Evolutionary conservation across 2,329 filamentous ascomycete genomes (phyloP), one percentile per base, ranked within the genome.

Genomic region (Metarhizium rileyi): DNA sequence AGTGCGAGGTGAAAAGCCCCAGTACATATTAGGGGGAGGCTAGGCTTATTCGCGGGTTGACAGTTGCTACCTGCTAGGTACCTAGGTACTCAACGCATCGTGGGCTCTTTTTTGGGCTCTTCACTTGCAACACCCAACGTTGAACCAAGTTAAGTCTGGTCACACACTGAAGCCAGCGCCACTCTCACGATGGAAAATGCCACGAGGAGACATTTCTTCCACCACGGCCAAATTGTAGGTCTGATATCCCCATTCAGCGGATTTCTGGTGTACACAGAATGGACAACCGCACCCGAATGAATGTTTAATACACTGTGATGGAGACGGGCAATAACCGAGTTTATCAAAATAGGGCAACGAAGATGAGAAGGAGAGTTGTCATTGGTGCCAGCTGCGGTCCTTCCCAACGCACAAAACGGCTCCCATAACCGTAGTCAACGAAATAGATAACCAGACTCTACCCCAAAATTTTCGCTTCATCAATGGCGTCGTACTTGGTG

Each of bases 381-480:
- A 83, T 56, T 80, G 71, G 68, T 84, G 81, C 58, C 80, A 84
- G 60, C 68, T 84, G 30, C 73, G 76, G 6, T 63, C 67, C 1
- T 81, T 83, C 54, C 63, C 70, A 1, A 76, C 69, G 0, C 74
- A 80, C 53, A 51, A 61, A 0, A 51, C 61, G 1, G 71, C 70
- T 7, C 78, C 80, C 1, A 74, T 89, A 25, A 78, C 77, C 0
- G 74, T 90, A 1, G 67, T 82, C 47, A 91, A 91, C 60, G 68
- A 73, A 0, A 66, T 78, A 2, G 82, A 86, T 56, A 66, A 73
- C 50, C 72, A 58, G 55, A 73, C 57, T n/a, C 69, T 81, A 14
- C 81, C 85, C 0, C 66, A 78, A 0, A 68, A 77, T 36, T 94
- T 93, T 57, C 71, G 72, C 0, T 91, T 90, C 62, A 83, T 90